Conservation (phyloP, 2,329 filamentous ascomycete species). For the Pseudopithomyces maydicus region DNA sequence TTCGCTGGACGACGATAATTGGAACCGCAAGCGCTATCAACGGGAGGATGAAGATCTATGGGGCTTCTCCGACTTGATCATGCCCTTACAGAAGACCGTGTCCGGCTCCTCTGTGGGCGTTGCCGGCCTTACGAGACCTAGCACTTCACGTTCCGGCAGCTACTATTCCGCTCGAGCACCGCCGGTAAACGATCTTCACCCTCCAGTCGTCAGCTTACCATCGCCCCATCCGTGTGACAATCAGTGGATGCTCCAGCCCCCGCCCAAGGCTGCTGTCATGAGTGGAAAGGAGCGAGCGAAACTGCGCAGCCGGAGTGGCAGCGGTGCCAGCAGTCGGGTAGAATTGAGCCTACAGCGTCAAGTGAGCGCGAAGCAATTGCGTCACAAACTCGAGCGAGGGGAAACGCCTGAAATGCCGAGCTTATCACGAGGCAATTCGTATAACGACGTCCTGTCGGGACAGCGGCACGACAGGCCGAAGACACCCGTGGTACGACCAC, state of each 20-base stretch:
- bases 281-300: constrained; percentile 75
- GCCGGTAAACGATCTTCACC: constrained; percentile 84
- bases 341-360: constrained; percentile 45
- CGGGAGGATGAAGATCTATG: constrained; percentile 87
- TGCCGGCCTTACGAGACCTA: constrained; percentile 33
- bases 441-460: constrained; percentile 27
- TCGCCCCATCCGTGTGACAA: constrained; percentile 72
- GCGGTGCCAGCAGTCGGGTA: constrained; percentile 47
- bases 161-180: constrained; percentile 58
- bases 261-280: constrained; percentile 89
- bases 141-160: constrained; percentile 38
- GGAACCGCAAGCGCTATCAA: constrained; percentile 81
- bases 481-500: constrained; percentile 33
- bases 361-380: constrained; percentile 44
- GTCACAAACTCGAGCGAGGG: constrained; percentile 41
- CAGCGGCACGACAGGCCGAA: constrained; percentile 39
- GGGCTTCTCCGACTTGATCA: constrained; percentile 63
- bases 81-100: constrained; percentile 37
- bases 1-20: constrained; percentile 56
- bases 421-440: constrained; percentile 44
- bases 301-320: constrained; percentile 63
- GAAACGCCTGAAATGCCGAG: constrained; percentile 42
- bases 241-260: constrained; percentile 91
- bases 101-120: constrained; percentile 39
- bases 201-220: constrained; percentile 79